These are phyloP conservation scores for Boletus mariae DNA, from an alignment of 1,284 basidiomycete genomes.

Conservation along the genomic window DNA sequence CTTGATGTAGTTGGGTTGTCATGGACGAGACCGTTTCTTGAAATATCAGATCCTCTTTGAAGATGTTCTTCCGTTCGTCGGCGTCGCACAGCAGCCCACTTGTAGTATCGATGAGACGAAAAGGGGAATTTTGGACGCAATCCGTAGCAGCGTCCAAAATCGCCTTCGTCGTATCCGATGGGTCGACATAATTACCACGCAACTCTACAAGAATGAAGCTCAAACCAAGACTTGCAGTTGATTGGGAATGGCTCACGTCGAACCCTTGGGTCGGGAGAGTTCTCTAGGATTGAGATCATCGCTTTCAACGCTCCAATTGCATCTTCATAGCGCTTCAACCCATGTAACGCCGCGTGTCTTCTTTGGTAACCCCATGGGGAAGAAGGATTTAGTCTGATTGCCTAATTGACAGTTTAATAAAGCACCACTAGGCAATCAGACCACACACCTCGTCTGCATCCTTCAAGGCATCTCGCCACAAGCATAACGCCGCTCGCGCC, in stretches of 20 bases:
- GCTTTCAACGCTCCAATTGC: conserved; percentile 10
- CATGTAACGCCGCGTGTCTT: conserved; percentile 17
- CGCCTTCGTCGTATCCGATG: conserved; percentile 5
- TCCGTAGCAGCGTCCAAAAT: conserved; percentile 2
- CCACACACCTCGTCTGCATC: conserved; percentile 22
- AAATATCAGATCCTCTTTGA: conserved; percentile 16
- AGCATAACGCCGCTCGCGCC: conserved; percentile 3
- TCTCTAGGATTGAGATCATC: conserved; percentile 11
- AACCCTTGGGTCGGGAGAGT: conserved; percentile 12
- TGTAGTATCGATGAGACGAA: conserved; percentile 21
- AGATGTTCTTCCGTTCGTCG: conserved; percentile 14
- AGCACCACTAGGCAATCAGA: background rate
- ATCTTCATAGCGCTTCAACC: conserved; percentile 10
- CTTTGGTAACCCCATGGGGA: conserved; percentile 20
- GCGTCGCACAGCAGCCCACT: conserved; percentile 22
- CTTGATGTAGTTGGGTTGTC: conserved; percentile 5
- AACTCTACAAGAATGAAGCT: conserved; percentile 9
- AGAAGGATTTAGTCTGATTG: conserved; percentile 9
- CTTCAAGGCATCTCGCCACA: conserved; percentile 15
- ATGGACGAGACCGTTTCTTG: conserved; percentile 20
- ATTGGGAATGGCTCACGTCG: conserved; percentile 9
- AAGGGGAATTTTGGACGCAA: conserved; percentile 2
- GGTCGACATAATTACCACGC: conserved; percentile 11
- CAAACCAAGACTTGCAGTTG: background rate
- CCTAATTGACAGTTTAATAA: conserved; percentile 6